A percentile compares a stretch with the other conserved stretches of the same genome.
These are phyloP conservation scores for Corymbia maculata DNA, from an alignment of 345 rosid species.

Conservation along the genomic window DNA sequence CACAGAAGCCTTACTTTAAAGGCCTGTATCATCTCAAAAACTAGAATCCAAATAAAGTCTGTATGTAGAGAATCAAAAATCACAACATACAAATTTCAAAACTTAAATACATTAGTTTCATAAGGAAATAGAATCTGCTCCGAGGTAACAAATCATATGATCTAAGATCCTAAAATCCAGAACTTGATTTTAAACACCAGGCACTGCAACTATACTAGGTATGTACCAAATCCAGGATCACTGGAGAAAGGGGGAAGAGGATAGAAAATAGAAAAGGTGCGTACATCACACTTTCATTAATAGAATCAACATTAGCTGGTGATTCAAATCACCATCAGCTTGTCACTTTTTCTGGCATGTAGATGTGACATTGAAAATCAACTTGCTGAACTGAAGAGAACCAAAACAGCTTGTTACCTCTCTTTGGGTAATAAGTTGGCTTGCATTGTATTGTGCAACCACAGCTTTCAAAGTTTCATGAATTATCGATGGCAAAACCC, in stretches of 20 bases:
- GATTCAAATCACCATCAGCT: background rate
- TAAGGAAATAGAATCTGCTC: background rate
- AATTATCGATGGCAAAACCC: constrained; percentile 89
- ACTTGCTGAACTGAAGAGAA: background rate
- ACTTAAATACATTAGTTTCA: background rate
- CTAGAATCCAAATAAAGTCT: background rate
- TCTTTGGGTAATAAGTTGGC: constrained; percentile 94
- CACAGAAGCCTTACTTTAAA: background rate
- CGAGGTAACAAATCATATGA: background rate
- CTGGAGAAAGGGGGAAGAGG: background rate
- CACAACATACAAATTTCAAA: background rate
- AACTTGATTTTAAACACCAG: background rate
- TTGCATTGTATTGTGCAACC: constrained; percentile 96
- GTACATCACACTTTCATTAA: background rate
- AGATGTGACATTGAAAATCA: background rate
- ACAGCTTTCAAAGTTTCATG: constrained; percentile 94
- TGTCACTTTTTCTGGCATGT: background rate
- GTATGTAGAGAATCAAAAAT: background rate
- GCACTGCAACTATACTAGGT: background rate
- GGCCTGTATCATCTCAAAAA: background rate
- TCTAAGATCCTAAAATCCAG: background rate
- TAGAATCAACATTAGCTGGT: background rate
- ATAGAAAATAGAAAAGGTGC: background rate
- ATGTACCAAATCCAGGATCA: background rate
- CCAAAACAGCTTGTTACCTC: constrained; percentile 35